Base-by-base conservation (phyloP, 495 filamentous ascomycete genomes). In the Podospora pseudoanserina region DNA sequence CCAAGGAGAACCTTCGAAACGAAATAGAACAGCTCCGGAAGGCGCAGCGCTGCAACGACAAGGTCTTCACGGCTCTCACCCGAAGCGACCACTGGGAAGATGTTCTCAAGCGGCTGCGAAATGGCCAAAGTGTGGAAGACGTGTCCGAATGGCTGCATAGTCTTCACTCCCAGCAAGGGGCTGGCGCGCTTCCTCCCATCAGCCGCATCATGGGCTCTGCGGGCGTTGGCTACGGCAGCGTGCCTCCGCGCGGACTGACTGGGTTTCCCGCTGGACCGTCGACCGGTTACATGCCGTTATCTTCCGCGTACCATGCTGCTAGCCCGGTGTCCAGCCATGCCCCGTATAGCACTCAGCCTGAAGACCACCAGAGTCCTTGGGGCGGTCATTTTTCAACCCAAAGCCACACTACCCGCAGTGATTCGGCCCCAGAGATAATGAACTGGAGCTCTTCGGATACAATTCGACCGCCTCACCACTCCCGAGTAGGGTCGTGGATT, bases 11-110 rank as follows among this genome's bases (percentile, higher is more conserved):
- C n/a, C 73, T 87, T 20, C 80, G 85, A 32, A 67, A 76, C 71
- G 84, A 86, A 62, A 83, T 86, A 67, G 84, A 86, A 28, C 71
- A 74, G 9, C 76, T 87, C n/a, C 79, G 80, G 27, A 79, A 71
- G 9, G 78, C 82, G 32, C 80, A 84, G 65, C 79, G 77, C 30
- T 77, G 76, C 9, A 83, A 73, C 70, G 79, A 86, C 9, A 78
- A 79, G 2, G 76, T 87, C 34, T 70, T 86, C 30, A 73, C 77
- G 30, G 85, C 84, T 26, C 78, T 83, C 26, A 76, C 76, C 3
- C 79, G 76, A 18, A 74, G 77, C 13, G 81, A 83, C 16, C 63
- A 78, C 16, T 77, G 80, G 65, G 81, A 86, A 60, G 81, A 85
- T 56, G 77, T 86, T 18, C 70, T 87, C 26, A 69, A 76, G 34